Evolutionary conservation across 2,329 filamentous ascomycete genomes (phyloP).

Genomic region (Tolypocladium ophioglossoides): DNA sequence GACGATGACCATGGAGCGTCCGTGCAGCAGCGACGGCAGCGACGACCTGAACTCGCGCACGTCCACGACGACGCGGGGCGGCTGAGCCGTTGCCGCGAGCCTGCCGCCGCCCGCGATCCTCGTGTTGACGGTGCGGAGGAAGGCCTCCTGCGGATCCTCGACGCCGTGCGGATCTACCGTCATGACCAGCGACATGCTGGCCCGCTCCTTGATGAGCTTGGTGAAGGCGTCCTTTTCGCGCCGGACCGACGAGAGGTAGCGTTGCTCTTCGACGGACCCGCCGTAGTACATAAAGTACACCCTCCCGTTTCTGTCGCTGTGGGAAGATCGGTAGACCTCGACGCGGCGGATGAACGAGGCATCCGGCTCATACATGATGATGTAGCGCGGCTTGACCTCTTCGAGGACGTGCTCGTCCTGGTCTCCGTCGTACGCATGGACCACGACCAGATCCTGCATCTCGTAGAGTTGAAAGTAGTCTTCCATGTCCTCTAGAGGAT

Average conservation of each 20-base stretch:
- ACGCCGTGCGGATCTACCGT: constrained; percentile 58
- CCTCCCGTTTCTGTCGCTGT: constrained; percentile 76
- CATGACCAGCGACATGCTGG: constrained; percentile 83
- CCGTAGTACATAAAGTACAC: constrained; percentile 98
- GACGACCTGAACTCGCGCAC: constrained; percentile 93
- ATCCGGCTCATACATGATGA: constrained; percentile 98
- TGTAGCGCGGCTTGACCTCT: constrained; percentile 84
- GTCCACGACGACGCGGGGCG: constrained; percentile 86
- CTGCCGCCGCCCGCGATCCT: constrained; percentile 89
- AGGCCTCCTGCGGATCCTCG: constrained; percentile 80
- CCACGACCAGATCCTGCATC: constrained; percentile 76
- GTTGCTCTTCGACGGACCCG: constrained; percentile 88
- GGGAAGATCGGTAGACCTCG: constrained; percentile 92
- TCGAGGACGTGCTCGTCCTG: constrained; percentile 95
- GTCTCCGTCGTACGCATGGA: constrained; percentile 92
- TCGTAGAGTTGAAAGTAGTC: constrained; percentile 87
- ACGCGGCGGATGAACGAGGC: constrained; percentile 87
- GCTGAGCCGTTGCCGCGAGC: constrained; percentile 71
- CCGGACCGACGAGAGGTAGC: constrained; percentile 81
- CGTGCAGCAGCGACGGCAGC: constrained; percentile 83
- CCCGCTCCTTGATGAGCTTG: constrained; percentile 85
- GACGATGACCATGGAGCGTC: constrained; percentile 75
- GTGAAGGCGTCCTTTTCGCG: constrained; percentile 96
- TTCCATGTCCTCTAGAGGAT: constrained; percentile 84
- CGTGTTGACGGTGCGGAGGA: constrained; percentile 91